These are phyloP conservation scores for Fusarium domesticum DNA, from an alignment of 2,329 filamentous ascomycete species.

Conservation along the genomic window DNA sequence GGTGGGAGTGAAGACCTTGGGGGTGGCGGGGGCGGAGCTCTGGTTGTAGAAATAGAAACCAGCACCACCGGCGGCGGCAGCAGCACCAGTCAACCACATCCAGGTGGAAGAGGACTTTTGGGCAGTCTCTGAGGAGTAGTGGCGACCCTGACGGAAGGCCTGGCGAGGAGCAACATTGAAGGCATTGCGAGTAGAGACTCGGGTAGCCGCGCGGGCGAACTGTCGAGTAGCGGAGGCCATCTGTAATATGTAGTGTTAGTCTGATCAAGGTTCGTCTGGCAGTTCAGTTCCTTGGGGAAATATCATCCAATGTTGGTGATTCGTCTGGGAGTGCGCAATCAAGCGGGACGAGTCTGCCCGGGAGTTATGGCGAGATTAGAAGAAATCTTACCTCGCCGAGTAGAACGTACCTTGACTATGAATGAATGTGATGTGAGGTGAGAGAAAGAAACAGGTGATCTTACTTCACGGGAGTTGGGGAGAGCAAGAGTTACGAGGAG, in stretches of 20 bases:
- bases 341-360: constrained; percentile 3
- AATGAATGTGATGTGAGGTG: constrained; percentile 7
- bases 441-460: constrained; percentile 7
- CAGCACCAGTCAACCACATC: constrained; percentile 58
- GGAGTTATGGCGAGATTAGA: not conserved
- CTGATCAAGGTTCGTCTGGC: constrained; percentile 1
- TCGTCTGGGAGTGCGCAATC: not conserved
- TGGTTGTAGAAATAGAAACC: constrained; percentile 65
- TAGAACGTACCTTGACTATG: constrained; percentile 19
- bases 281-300: not conserved
- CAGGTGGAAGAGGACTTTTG: constrained; percentile 49
- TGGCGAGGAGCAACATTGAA: constrained; percentile 61
- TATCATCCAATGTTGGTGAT: not conserved
- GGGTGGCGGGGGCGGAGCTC: constrained; percentile 47
- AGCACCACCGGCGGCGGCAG: constrained; percentile 58
- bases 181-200: constrained; percentile 54
- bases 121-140: constrained; percentile 70
- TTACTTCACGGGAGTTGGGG: constrained; percentile 7
- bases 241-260: constrained; percentile 17
- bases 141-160: constrained; percentile 71
- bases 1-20: constrained; percentile 67
- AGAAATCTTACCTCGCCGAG: not conserved
- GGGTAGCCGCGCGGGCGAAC: constrained; percentile 57
- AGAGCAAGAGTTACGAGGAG: constrained; percentile 8
- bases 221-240: constrained; percentile 49